Conservation (phyloP, 2,329 filamentous ascomycete species). For the Colletotrichum sp. region DNA sequence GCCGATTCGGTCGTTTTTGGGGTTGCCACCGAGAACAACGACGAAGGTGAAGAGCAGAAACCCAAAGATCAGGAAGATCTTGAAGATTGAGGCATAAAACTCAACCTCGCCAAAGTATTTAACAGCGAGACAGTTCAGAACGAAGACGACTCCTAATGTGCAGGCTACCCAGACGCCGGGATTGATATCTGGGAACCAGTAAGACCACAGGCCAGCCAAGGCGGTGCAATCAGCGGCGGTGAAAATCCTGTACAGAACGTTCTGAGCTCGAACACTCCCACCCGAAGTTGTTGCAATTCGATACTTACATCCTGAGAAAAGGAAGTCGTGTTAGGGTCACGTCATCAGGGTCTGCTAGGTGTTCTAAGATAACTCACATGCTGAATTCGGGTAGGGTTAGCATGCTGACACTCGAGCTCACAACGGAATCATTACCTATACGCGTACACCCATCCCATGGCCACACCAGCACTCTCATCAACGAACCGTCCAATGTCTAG, state of each 20-base stretch:
- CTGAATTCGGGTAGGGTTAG: neutral
- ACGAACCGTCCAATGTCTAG: neutral
- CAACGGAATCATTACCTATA: neutral
- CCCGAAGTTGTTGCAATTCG: neutral
- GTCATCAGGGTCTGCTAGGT: neutral
- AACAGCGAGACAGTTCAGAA: neutral
- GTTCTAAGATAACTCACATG: neutral
- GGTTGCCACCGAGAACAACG: neutral
- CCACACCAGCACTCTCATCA: neutral
- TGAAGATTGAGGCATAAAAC: neutral
- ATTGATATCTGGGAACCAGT: neutral
- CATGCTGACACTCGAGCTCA: neutral
- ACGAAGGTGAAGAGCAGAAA: neutral
- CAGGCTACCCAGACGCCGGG: neutral
- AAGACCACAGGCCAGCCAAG: neutral
- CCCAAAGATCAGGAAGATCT: neutral
- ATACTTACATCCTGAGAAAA: neutral
- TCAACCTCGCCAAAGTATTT: neutral
- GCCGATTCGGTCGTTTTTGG: neutral
- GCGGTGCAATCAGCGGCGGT: neutral
- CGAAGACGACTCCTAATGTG: neutral
- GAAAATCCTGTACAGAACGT: neutral
- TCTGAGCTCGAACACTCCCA: neutral
- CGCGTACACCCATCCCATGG: neutral
- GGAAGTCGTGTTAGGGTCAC: neutral